Percentiles rank a stretch among this genome's conserved stretches.
Evolutionary conservation across 2,329 filamentous ascomycete species (phyloP).

Genomic region (Cadophora gregata): DNA sequence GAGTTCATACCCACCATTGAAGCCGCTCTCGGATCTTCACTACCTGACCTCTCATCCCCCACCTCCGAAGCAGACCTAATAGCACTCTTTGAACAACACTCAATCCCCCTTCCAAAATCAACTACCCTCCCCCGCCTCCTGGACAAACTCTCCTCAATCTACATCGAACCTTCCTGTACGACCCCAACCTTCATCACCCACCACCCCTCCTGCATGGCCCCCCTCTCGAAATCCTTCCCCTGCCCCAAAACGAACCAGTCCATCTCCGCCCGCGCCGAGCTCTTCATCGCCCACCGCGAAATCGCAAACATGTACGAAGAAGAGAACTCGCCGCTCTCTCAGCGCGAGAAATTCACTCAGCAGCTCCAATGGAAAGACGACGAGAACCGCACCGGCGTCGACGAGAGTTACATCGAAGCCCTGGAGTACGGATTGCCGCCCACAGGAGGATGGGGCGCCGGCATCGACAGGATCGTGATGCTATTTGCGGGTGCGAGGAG

Average conservation of each 20-base stretch:
- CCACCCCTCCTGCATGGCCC: constrained; percentile 89
- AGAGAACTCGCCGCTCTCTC: constrained; percentile 89
- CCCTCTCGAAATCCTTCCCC: constrained; percentile 84
- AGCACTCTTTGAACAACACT: constrained; percentile 56
- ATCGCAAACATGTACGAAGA: constrained; percentile 98
- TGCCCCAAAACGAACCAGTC: constrained; percentile 74
- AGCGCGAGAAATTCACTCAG: constrained; percentile 79
- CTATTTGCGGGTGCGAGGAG: constrained; percentile 78
- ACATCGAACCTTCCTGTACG: constrained; percentile 78
- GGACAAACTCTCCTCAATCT: constrained; percentile 77
- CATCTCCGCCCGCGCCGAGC: constrained; percentile 82
- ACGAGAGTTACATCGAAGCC: constrained; percentile 81
- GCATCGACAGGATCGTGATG: constrained; percentile 91
- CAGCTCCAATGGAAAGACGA: constrained; percentile 53
- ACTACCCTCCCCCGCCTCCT: constrained; percentile 73
- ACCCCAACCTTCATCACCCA: constrained; percentile 84
- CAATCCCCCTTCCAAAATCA: constrained; percentile 55
- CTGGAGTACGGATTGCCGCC: constrained; percentile 92
- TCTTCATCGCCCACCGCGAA: constrained; percentile 82
- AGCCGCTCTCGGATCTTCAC: constrained; percentile 58
- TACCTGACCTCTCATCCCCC: constrained; percentile 49
- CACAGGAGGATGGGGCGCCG: constrained; percentile 96
- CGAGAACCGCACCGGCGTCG: constrained; percentile 44
- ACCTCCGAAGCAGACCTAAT: constrained; percentile 65
- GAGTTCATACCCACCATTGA: constrained; percentile 87